These are phyloP conservation scores for Phytopythium chamaehyphon DNA, from an alignment of 352 stramenopile species.

Conservation along the genomic window DNA sequence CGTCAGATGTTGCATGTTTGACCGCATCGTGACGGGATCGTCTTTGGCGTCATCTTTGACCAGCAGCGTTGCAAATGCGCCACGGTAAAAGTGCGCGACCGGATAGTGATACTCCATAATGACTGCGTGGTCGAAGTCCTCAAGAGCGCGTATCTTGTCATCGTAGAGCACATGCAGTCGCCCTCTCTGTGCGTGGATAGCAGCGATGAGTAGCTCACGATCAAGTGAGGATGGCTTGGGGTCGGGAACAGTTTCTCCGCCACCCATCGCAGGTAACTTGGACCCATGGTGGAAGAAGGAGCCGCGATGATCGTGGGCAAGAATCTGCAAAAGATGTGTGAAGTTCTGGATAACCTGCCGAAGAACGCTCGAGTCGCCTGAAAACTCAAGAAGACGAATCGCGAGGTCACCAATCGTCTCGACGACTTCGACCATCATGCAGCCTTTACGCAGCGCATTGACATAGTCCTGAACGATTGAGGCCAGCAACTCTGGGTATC, in stretches of 20 bases:
- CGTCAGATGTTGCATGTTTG: constrained; percentile 49
- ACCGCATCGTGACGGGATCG: constrained; percentile 14
- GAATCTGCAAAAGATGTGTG: constrained; percentile 47
- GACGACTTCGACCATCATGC: constrained; percentile 64
- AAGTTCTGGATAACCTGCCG: constrained; percentile 63
- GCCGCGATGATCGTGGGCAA: constrained; percentile 32
- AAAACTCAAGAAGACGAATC: constrained; percentile 62
- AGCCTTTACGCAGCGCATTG: constrained; percentile 65
- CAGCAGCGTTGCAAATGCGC: constrained; percentile 52
- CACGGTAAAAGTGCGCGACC: constrained; percentile 73
- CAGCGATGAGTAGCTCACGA: constrained; percentile 46
- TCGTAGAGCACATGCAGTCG: constrained; percentile 56
- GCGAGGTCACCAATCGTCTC: constrained; percentile 72
- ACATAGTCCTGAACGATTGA: constrained; percentile 75
- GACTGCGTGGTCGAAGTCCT: constrained; percentile 69
- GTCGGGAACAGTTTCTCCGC: no score
- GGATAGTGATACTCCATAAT: constrained; percentile 81
- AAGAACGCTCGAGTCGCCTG: constrained; percentile 50
- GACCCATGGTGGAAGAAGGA: constrained; percentile 23
- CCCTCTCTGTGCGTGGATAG: constrained; percentile 59
- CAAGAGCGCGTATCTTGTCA: constrained; percentile 36
- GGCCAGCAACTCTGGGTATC: constrained; percentile 54
- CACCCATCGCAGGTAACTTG: constrained; percentile 2
- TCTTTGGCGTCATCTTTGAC: constrained; percentile 15
- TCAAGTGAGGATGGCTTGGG: constrained; percentile 21